Evolutionary conservation across 257 asterid species (phyloP).

Genomic region (Jasminum sambac): DNA sequence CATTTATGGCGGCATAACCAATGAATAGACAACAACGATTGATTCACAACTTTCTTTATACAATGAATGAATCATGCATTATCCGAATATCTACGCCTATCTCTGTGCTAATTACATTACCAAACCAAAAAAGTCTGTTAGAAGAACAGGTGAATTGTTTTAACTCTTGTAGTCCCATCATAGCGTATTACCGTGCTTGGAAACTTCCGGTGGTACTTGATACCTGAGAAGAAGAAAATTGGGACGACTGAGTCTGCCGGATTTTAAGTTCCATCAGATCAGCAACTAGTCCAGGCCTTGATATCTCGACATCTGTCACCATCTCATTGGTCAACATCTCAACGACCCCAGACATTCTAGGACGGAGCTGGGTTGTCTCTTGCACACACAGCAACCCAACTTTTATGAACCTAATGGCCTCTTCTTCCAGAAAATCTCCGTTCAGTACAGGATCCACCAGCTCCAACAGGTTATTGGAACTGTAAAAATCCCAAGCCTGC

Average conservation of each 20-base stretch:
- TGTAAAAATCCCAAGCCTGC: slow-evolving; percentile 78
- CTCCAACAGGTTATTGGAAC: slow-evolving; percentile 32
- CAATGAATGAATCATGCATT: slow-evolving; percentile 16
- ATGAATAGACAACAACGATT: not conserved
- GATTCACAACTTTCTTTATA: not conserved
- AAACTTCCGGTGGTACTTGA: slow-evolving; percentile 44
- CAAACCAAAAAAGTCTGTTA: not conserved
- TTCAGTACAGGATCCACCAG: slow-evolving; percentile 55
- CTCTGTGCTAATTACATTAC: slow-evolving; percentile 15
- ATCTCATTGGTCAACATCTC: slow-evolving; percentile 63
- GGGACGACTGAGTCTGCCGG: slow-evolving; percentile 36
- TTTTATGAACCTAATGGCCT: slow-evolving; percentile 53
- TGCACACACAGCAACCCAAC: slow-evolving; percentile 81
- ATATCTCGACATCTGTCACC: slow-evolving; percentile 31
- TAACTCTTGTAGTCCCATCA: not conserved
- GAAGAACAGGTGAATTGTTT: not conserved
- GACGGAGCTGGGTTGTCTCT: slow-evolving; percentile 58
- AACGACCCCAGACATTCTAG: slow-evolving; percentile 57
- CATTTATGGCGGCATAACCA: no score
- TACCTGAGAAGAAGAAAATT: slow-evolving; percentile 46
- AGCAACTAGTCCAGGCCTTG: slow-evolving; percentile 63
- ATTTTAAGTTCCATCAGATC: slow-evolving; percentile 66
- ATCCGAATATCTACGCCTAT: slow-evolving; percentile 11
- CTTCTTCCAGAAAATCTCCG: slow-evolving; percentile 45
- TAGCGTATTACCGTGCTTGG: slow-evolving; percentile 13